A percentile compares a stretch with the other conserved stretches of the same genome.
phyloP scores from a whole-genome alignment of 2,329 filamentous ascomycete species.

The Onygena corvina region DNA sequence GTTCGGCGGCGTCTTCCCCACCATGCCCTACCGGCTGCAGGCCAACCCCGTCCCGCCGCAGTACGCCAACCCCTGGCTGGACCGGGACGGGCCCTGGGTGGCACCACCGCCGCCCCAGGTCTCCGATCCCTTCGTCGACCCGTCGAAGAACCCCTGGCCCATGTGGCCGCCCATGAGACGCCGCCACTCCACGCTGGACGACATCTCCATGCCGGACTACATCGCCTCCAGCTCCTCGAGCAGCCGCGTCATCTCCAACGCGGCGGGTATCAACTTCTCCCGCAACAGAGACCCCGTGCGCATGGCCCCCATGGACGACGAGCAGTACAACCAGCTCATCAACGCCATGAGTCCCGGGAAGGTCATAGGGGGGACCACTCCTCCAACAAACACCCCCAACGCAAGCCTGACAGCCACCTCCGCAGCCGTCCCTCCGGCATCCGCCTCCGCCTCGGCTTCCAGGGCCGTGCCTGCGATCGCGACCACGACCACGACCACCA shows the following conservation, averaged over 20 bases:
- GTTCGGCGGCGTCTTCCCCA: slow-evolving; percentile 16
- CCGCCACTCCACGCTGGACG: slow-evolving; percentile 31
- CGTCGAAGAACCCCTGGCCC: slow-evolving; percentile 22
- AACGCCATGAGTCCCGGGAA: slow-evolving; percentile 29
- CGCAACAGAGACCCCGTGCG: slow-evolving; percentile 33
- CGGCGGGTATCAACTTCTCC: slow-evolving; percentile 32
- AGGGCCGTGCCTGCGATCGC: background rate
- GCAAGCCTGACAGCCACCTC: slow-evolving; percentile 10
- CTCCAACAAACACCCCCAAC: slow-evolving; percentile 24
- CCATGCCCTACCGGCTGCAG: slow-evolving; percentile 25
- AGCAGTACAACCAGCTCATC: slow-evolving; percentile 28
- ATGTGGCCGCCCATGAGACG: slow-evolving; percentile 20
- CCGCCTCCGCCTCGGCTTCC: slow-evolving; percentile 21
- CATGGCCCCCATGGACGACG: slow-evolving; percentile 25
- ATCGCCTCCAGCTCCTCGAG: slow-evolving; percentile 28
- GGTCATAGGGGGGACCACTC: slow-evolving; percentile 20
- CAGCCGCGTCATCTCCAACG: slow-evolving; percentile 32
- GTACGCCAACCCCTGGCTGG: slow-evolving; percentile 13
- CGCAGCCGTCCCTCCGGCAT: background rate
- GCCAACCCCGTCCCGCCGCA: slow-evolving; percentile 21
- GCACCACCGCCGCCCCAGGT: slow-evolving; percentile 20
- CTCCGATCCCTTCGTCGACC: slow-evolving; percentile 34
- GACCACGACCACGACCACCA: background rate
- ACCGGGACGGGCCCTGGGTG: slow-evolving; percentile 22
- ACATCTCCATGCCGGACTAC: slow-evolving; percentile 41